phyloP scores from a whole-genome alignment of 2,329 filamentous ascomycete species.

The Botrytis fragariae region DNA sequence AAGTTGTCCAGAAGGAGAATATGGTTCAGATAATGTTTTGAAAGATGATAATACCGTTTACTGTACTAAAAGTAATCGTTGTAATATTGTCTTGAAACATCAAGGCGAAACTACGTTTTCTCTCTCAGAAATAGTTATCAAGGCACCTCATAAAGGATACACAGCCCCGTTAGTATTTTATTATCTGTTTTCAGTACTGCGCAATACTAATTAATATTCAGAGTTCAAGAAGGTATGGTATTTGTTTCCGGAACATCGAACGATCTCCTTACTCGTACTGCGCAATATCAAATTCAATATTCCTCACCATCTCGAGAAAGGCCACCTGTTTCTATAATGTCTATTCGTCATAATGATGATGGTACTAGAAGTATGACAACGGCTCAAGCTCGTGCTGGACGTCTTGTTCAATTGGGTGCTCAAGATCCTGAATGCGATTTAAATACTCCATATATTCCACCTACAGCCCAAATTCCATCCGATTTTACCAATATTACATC shows the following conservation, averaged over 20 bases:
- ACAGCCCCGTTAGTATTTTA: constrained; percentile 72
- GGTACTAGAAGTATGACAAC: constrained; percentile 50
- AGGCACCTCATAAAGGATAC: constrained; percentile 75
- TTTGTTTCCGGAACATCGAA: constrained; percentile 86
- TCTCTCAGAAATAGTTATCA: constrained; percentile 82
- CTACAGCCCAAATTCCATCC: constrained; percentile 54
- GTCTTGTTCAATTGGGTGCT: constrained; percentile 45
- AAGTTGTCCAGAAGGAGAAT: constrained; percentile 47
- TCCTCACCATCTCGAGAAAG: constrained; percentile 35
- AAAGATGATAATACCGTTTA: constrained; percentile 82
- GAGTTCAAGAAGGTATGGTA: constrained; percentile 86
- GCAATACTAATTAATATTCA: constrained; percentile 40
- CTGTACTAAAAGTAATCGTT: constrained; percentile 82
- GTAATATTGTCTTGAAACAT: constrained; percentile 83
- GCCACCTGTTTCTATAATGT: constrained; percentile 44
- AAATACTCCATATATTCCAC: constrained; percentile 22
- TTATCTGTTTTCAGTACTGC: not conserved
- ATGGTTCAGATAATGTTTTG: constrained; percentile 77
- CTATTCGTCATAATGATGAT: constrained; percentile 53
- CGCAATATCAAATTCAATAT: constrained; percentile 73
- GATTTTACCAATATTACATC: constrained; percentile 51
- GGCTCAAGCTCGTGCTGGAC: constrained; percentile 45
- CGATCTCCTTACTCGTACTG: constrained; percentile 69
- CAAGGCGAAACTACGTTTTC: constrained; percentile 77
- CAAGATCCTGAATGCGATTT: constrained; percentile 42